A percentile compares a stretch with the other conserved stretches of the same genome.
Evolutionary conservation across 495 filamentous ascomycete genomes (phyloP).

Genomic region (Aspergillus ostianus): DNA sequence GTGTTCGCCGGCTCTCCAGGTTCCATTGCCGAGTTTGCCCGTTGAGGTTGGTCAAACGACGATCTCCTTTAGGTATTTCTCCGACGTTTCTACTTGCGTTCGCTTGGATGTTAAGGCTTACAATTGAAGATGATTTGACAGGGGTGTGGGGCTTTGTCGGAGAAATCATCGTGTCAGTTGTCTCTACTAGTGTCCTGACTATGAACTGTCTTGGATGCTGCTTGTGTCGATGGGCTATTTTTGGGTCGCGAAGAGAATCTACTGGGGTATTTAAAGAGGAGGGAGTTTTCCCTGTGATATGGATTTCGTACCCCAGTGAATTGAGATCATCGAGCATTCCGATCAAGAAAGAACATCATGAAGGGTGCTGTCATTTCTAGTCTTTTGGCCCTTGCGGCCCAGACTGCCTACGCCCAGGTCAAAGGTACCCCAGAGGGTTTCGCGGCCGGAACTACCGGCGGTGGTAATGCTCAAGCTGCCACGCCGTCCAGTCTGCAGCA

Average conservation of each 20-base stretch:
- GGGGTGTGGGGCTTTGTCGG: background rate
- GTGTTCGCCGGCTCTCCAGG: background rate
- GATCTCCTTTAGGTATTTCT: background rate
- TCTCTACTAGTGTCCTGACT: no score
- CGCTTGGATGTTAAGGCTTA: no score
- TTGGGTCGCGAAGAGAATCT: background rate
- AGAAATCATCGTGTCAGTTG: background rate
- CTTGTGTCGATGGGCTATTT: background rate
- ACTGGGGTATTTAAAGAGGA: background rate
- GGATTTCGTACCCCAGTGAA: background rate
- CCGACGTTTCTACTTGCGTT: background rate
- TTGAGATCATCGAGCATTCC: background rate
- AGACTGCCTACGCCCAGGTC: slow-evolving; percentile 7
- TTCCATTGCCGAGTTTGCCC: background rate
- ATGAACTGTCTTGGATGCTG: background rate
- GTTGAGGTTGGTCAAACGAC: background rate
- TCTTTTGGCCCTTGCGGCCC: background rate
- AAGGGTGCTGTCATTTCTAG: slow-evolving; percentile 2
- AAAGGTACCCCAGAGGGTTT: slow-evolving; percentile 15
- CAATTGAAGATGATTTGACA: background rate
- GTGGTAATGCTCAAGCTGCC: slow-evolving; percentile 13
- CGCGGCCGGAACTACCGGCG: slow-evolving; percentile 18
- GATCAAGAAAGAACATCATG: background rate
- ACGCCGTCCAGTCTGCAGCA: slow-evolving; percentile 13
- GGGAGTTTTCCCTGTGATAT: background rate